Evolutionary conservation across 1,284 basidiomycete genomes (phyloP).

Genomic region (Ganoderma lingzhi): DNA sequence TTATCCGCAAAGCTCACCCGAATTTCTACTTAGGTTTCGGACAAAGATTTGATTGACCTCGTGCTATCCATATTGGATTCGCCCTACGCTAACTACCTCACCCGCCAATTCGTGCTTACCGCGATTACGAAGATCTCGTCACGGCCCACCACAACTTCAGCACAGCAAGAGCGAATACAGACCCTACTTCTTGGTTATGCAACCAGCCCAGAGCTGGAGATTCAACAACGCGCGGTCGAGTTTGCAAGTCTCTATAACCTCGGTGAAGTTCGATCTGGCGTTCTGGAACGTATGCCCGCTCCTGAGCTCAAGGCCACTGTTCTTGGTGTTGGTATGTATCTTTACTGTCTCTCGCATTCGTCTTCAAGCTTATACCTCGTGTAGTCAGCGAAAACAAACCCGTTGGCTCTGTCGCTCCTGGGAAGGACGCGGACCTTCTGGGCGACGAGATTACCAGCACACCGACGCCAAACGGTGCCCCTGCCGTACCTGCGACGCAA

Average conservation of each 20-base stretch:
- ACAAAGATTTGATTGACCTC: constrained; percentile 88
- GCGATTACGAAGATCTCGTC: constrained; percentile 92
- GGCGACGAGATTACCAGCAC: constrained; percentile 71
- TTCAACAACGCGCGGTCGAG: constrained; percentile 96
- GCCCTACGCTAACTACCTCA: constrained; percentile 92
- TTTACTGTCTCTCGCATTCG: background rate
- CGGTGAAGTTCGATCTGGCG: constrained; percentile 85
- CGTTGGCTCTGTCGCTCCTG: constrained; percentile 85
- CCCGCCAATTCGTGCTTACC: constrained; percentile 93
- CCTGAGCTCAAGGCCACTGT: constrained; percentile 96
- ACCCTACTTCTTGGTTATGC: constrained; percentile 82
- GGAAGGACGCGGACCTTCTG: constrained; percentile 73
- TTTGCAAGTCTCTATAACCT: constrained; percentile 86
- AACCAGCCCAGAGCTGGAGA: constrained; percentile 90
- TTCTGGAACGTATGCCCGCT: constrained; percentile 97
- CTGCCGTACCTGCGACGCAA: constrained; percentile 76
- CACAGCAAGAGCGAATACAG: constrained; percentile 82
- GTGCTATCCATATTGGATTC: constrained; percentile 91
- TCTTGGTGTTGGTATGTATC: constrained; percentile 79
- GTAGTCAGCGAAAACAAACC: constrained; percentile 93
- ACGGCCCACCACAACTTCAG: constrained; percentile 66
- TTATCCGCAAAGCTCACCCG: background rate
- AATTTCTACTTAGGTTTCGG: constrained; percentile 62
- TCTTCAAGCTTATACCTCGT: background rate
- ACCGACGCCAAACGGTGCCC: constrained; percentile 43